Conservation (phyloP, 306 rosid genomes). For the Parietaria judaica region DNA sequence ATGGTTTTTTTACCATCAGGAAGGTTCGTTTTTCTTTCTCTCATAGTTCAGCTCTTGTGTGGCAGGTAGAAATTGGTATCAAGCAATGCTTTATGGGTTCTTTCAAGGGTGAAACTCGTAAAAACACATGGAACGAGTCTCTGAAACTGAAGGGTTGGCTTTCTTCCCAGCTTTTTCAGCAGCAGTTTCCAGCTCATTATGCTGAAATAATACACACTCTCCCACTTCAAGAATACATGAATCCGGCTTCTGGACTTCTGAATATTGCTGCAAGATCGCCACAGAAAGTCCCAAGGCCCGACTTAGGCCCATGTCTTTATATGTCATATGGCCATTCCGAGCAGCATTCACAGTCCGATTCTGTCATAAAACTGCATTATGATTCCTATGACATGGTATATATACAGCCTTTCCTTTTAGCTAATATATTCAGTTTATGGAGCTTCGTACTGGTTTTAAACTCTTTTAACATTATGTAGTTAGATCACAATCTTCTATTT, state of each 20-base stretch:
- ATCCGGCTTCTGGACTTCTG: conserved; percentile 76
- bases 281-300: conserved; percentile 52
- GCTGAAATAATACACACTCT: conserved; percentile 61
- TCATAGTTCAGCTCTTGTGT: neutral
- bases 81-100: conserved; percentile 78
- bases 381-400: conserved; percentile 71
- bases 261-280: conserved; percentile 79
- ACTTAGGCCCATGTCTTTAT: conserved; percentile 73
- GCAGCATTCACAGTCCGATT: conserved; percentile 41
- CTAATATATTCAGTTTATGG: neutral
- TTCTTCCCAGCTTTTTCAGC: conserved; percentile 78
- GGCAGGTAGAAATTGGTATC: conserved; percentile 91
- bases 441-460: neutral
- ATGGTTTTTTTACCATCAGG: neutral
- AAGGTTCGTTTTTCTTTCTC: neutral
- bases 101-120: conserved; percentile 46
- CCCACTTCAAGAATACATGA: conserved; percentile 91
- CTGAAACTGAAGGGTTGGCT: conserved; percentile 82
- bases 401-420: conserved; percentile 4
- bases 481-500: neutral
- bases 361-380: conserved; percentile 61
- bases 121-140: conserved; percentile 54
- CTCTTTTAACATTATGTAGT: neutral
- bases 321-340: conserved; percentile 68
- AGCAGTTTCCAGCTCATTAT: conserved; percentile 86